Evolutionary conservation across 208 protist genomes (phyloP), one percentile per base, ranked within the genome.

Genomic region (Polymyxa betae): DNA sequence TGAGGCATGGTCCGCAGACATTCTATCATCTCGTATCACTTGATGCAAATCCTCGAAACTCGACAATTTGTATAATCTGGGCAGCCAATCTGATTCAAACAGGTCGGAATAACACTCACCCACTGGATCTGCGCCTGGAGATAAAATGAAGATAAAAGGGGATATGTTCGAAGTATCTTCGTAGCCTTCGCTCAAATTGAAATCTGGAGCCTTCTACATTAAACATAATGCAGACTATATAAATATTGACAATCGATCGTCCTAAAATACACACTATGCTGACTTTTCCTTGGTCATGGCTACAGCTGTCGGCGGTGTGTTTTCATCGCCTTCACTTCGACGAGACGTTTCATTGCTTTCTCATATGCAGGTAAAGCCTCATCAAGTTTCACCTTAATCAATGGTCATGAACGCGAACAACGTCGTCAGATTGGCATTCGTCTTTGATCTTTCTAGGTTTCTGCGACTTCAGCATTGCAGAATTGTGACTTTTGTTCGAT

Each of bases 61-160:
- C 96, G 0, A 97, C 97, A 91, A 98, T 90, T 98, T 97, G 90
- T 97, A 96, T 92, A 99, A 96, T 29, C 68, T 82, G 49, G 24
- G 24, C 5, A 29, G 24, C 49, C 12, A 24, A 24, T 60, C 49
- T 29, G 24, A 29, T 5, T 24, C 24, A 60, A 82, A n/a, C 5
- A 43, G 5, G 35, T 20, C 72, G 35, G 16, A 82, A 82, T 40
- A 43, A n/a, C 35, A 82, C 91, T 98, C 96, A 49, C 96, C 95
- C 87, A 96, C 96, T 12, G 98, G 98, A 94, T 99, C 98, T 1
- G 98, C 97, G 44, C 98, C 98, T 45, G 97, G 95, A 24, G 97
- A 99, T n/a, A 99, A 95, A 45, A 99, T 96, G 92, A 99, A 99
- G 91, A 99, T 97, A 68, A 99, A 93, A 72, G 98, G 98, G 38